Percentiles rank a stretch among this genome's conserved stretches.
These are phyloP conservation scores for Saccharomycopsis crataegensis DNA, from an alignment of 1,139 yeast genomes.

Conservation along the genomic window DNA sequence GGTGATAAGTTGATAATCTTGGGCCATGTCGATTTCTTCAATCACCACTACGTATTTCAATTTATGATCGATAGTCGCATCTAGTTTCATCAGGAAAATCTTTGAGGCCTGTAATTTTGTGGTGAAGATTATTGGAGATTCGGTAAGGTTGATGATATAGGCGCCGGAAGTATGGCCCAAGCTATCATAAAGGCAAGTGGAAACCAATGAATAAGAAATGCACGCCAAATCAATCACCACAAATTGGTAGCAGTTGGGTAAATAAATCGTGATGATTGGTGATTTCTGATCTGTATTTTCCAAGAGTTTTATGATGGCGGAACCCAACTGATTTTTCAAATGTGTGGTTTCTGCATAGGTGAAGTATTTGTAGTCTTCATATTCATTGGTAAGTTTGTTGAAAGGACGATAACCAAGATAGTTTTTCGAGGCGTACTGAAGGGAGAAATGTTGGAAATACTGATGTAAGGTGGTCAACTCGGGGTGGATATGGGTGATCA, in stretches of 20 bases:
- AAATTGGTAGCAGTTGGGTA: conserved; percentile 43
- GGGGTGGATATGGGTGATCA: conserved; percentile 33
- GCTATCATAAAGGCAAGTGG: conserved; percentile 57
- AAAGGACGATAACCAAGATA: conserved; percentile 20
- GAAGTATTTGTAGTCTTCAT: conserved; percentile 16
- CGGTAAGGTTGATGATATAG: conserved; percentile 49
- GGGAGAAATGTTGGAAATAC: conserved; percentile 31
- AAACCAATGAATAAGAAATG: conserved; percentile 41
- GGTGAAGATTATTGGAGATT: conserved; percentile 46
- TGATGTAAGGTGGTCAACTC: conserved; percentile 35
- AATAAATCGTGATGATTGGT: conserved; percentile 1
- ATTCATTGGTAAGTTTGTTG: not conserved
- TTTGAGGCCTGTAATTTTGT: conserved; percentile 40
- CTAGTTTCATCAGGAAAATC: conserved; percentile 32
- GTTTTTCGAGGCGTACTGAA: conserved; percentile 24
- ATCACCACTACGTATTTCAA: conserved; percentile 39
- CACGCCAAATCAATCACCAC: conserved; percentile 50
- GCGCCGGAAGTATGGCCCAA: conserved; percentile 52
- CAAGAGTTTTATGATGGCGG: not conserved
- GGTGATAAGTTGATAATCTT: conserved; percentile 24
- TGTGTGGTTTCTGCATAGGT: not conserved
- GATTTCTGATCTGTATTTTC: not conserved
- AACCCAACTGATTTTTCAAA: not conserved
- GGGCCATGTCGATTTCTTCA: conserved; percentile 39
- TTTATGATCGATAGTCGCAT: conserved; percentile 33